A percentile compares a stretch with the other conserved stretches of the same genome.
Conservation (phyloP, 805 yeast species). For the Ogataea pilisensis region DNA sequence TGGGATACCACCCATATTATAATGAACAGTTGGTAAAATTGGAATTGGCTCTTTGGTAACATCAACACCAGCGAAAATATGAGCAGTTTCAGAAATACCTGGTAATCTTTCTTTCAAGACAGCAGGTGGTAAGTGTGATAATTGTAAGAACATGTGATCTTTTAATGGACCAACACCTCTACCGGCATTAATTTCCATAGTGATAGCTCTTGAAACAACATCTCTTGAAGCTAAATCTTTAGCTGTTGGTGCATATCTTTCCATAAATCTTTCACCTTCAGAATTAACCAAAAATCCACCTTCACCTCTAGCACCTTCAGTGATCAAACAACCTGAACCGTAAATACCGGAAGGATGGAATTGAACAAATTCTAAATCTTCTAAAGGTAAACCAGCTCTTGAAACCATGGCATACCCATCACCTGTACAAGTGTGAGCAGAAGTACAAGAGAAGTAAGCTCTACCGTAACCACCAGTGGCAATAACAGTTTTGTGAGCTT, state of each 20-base stretch:
- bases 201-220: constrained; percentile 96
- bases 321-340: constrained; percentile 97
- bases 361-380: constrained; percentile 96
- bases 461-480: constrained; percentile 99
- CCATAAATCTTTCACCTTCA: constrained; percentile 99
- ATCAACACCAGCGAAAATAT: constrained; percentile 98
- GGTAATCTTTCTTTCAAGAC: constrained; percentile 95
- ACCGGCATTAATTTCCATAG: constrained; percentile 97
- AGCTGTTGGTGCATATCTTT: constrained; percentile 98
- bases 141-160: constrained; percentile 94
- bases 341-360: constrained; percentile 99
- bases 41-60: constrained; percentile 99
- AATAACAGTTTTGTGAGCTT: constrained; percentile 91
- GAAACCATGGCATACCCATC: constrained; percentile 98
- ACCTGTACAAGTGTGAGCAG: constrained; percentile 99
- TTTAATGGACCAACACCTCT: constrained; percentile 97
- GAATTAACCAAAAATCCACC: constrained; percentile 96
- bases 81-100: constrained; percentile 98
- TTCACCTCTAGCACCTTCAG: constrained; percentile 99
- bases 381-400: constrained; percentile 96
- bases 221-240: constrained; percentile 98
- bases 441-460: constrained; percentile 97
- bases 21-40: constrained; percentile 95
- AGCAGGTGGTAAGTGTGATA: constrained; percentile 87
- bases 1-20: constrained; percentile 99